Evolutionary conservation across 176 grass and related monocot species (phyloP), one percentile per base, ranked within the genome.

Genomic region (Aegilops speltoides): DNA sequence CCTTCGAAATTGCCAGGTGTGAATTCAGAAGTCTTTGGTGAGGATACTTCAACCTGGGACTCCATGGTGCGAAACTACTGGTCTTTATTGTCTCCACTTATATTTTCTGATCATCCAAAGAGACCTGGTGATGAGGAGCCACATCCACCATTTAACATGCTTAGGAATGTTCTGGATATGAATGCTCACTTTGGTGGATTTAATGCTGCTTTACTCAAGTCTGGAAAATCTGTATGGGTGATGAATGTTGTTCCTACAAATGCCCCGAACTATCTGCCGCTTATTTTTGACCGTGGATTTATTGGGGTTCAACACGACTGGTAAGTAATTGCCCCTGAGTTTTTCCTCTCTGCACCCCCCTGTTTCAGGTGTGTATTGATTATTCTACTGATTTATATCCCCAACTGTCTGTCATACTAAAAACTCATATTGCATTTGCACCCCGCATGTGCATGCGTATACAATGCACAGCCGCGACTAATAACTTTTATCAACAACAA

Each of bases 51-150:
- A 77, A 96, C 76, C 63, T 99, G 94, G 97, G 90, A 93, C 54
- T 89, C 89, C 5, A 88, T 94, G 79, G 89, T 93, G 82, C 88
- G 82, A 41, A 94, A 99, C 87, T 99, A 96, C 73, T 99, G 97
- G 97, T 96, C 97, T 75, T 91, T 99, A 84, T 80, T 99, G 59
- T 99, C 97, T 41, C 94, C 97, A 11, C 92, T 99, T 69, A 96
- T 99, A 87, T 99, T 96, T 88, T 99, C 97, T 69, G 97, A 99
- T 92, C 97, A 99, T 89, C 97, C 97, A 85, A 99, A 99, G 87
- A 89, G 97, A 85, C 97, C 97, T 28, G 97, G 97, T 78, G 97
- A 99, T 78, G 97, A 99, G 83, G 97, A 99, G 12, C 97, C 97
- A 40, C 83, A 91, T 32, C 97, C 97, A 84, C 97, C 97, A 71